Evolutionary conservation across 495 filamentous ascomycete species (phyloP).

Genomic region (Neurospora sp.): DNA sequence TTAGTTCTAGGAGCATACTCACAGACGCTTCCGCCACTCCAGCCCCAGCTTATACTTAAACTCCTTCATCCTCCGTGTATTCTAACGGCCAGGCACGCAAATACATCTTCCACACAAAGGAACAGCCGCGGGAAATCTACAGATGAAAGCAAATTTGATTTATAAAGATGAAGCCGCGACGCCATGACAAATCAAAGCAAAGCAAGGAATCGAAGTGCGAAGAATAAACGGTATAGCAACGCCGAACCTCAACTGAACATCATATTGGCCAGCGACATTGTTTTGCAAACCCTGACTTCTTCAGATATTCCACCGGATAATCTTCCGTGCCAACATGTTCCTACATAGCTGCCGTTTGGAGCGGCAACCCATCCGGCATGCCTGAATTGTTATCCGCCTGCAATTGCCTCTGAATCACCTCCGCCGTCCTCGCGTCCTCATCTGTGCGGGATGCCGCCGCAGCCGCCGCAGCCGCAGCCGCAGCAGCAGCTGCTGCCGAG

Average conservation of each 20-base stretch:
- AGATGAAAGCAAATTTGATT: neutral
- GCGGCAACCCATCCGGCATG: slow-evolving; percentile 11
- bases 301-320: neutral
- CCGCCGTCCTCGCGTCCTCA: slow-evolving; percentile 26
- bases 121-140: neutral
- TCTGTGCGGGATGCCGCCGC: slow-evolving; percentile 5
- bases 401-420: slow-evolving; percentile 30
- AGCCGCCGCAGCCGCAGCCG: neutral
- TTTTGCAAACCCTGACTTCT: neutral
- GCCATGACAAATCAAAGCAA: neutral
- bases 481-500: neutral
- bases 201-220: neutral
- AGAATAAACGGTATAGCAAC: neutral
- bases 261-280: neutral
- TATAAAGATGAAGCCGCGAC: neutral
- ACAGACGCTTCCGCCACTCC: neutral
- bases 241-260: neutral
- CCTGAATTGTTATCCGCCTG: slow-evolving; percentile 15
- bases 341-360: slow-evolving; percentile 11
- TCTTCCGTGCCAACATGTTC: neutral
- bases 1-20: neutral
- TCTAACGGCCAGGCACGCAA: no score
- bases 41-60: neutral
- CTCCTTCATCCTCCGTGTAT: no score
- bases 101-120: no score